Conservation (phyloP, 352 stramenopile genomes). For the Phytophthora idaei region DNA sequence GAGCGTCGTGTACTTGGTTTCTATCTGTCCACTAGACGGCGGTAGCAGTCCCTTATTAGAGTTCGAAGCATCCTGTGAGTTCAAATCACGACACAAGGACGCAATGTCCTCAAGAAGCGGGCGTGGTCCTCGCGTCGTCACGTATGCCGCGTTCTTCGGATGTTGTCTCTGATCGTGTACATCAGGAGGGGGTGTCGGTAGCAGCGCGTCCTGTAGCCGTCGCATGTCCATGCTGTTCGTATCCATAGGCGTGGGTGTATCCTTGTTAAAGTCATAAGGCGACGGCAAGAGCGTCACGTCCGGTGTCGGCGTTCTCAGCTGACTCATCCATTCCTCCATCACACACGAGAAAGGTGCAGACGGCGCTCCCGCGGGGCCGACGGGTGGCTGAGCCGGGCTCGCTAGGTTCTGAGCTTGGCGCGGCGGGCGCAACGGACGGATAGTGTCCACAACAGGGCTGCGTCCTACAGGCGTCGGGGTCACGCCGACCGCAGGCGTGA, state of each 20-base stretch:
- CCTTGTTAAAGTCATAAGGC: conserved; percentile 80
- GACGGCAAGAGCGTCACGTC: conserved; percentile 83
- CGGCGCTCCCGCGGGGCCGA: conserved; percentile 21
- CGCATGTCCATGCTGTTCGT: conserved; percentile 66
- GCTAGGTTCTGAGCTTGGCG: conserved; percentile 19
- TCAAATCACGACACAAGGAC: conserved; percentile 78
- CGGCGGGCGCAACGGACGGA: conserved; percentile 32
- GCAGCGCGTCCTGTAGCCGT: conserved; percentile 74
- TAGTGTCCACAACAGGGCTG: conserved; percentile 42
- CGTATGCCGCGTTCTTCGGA: conserved; percentile 67
- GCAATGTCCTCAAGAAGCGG: conserved; percentile 80
- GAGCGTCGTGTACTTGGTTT: conserved; percentile 31
- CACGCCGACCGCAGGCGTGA: conserved; percentile 26
- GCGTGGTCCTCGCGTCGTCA: conserved; percentile 49
- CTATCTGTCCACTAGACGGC: conserved; percentile 31
- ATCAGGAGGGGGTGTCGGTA: conserved; percentile 71
- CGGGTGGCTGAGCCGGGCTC: conserved; percentile 26
- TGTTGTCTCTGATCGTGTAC: conserved; percentile 64
- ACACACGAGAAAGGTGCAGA: conserved; percentile 69
- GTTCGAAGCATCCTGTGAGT: conserved; percentile 61
- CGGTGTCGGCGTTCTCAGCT: conserved; percentile 75
- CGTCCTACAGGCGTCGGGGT: conserved; percentile 31
- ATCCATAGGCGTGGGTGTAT: conserved; percentile 76
- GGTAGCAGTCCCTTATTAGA: conserved; percentile 32
- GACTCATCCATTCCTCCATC: conserved; percentile 86